A percentile compares a stretch with the other conserved stretches of the same genome.
These are phyloP conservation scores for Camellia japonica DNA, from an alignment of 148 eudicot species.

Conservation along the genomic window DNA sequence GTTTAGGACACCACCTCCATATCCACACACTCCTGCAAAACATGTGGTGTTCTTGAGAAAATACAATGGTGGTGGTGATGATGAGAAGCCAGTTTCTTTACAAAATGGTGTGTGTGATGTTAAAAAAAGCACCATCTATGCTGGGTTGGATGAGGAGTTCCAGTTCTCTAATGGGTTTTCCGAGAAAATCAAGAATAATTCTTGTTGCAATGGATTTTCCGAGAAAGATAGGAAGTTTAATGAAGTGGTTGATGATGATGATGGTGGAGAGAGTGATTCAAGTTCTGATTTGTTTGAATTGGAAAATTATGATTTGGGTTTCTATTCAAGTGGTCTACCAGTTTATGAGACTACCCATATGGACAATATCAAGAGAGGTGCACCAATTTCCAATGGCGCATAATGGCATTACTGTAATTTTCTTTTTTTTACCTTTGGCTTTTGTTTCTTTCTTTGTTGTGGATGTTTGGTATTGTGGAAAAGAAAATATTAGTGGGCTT, in stretches of 20 bases:
- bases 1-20: constrained; percentile 68
- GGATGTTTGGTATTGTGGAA: constrained; percentile 10
- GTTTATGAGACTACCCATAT: constrained; percentile 39
- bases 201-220: too few species aligned
- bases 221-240: constrained; percentile 6
- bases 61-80: too few species aligned
- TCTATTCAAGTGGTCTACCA: constrained; percentile 23
- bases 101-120: constrained; percentile 16
- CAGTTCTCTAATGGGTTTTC: constrained; percentile 19
- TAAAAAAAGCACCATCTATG: constrained; percentile 10
- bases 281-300: constrained; percentile 34
- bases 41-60: too few species aligned
- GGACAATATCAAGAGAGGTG: constrained; percentile 59
- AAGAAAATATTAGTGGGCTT: background rate
- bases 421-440: background rate
- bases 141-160: constrained; percentile 37
- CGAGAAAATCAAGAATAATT: too few species aligned
- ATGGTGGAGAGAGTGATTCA: constrained; percentile 24
- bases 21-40: constrained; percentile 46
- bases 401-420: constrained; percentile 15
- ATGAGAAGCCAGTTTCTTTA: constrained; percentile 28
- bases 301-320: constrained; percentile 24
- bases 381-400: constrained; percentile 44
- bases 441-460: background rate
- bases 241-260: background rate